Conservation (phyloP, 2,329 filamentous ascomycete genomes). For the Ilyonectria sp. region DNA sequence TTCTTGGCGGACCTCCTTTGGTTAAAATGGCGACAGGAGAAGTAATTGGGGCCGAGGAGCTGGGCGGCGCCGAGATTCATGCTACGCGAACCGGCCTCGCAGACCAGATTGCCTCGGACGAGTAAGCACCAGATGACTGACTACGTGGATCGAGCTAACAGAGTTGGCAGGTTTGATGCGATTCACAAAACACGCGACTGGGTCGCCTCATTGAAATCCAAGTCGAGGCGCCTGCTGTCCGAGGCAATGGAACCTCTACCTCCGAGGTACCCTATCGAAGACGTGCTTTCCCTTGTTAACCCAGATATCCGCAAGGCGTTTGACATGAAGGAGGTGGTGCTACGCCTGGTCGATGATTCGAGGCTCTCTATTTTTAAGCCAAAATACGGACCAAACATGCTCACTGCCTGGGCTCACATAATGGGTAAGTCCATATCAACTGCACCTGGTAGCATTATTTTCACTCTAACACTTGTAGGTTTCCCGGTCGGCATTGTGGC, state of each 20-base stretch:
- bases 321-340: constrained; percentile 54
- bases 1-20: constrained; percentile 60
- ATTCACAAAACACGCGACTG: constrained; percentile 32
- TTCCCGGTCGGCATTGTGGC: constrained; percentile 57
- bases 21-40: constrained; percentile 65
- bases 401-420: constrained; percentile 58
- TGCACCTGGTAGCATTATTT: too few relatives aligned
- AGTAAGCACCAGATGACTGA: constrained; percentile 43
- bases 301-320: constrained; percentile 54
- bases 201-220: constrained; percentile 58
- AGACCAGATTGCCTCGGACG: constrained; percentile 60
- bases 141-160: neutral
- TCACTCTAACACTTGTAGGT: constrained; percentile 42
- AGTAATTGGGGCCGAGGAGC: constrained; percentile 56
- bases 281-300: constrained; percentile 54
- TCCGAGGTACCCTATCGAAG: constrained; percentile 53
- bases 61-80: constrained; percentile 60
- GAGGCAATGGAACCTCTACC: constrained; percentile 28
- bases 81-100: constrained; percentile 58
- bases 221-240: neutral
- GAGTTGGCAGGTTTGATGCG: constrained; percentile 27
- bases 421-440: constrained; percentile 29
- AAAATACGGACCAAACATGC: constrained; percentile 55
- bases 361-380: constrained; percentile 58
- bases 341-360: constrained; percentile 60